Evolutionary conservation across 345 rosid genomes (phyloP), one percentile per base, ranked within the genome.

Genomic region (Geranium rotundifolium): DNA sequence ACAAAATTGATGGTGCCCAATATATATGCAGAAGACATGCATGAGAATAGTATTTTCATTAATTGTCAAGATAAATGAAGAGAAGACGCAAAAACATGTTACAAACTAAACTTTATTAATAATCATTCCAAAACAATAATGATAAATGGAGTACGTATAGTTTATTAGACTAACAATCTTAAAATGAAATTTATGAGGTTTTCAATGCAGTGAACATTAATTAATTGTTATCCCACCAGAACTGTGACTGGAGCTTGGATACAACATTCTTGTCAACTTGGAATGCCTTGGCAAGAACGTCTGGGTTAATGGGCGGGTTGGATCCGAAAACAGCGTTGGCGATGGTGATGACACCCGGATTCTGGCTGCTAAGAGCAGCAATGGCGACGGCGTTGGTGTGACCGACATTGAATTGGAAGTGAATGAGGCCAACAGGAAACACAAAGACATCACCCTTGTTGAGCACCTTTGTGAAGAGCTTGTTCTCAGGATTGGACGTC

Each of bases 361-460:
- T 65, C 50, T 76, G 73, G 58, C 76, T 69, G 61, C 66, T 57
- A 0, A 72, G 50, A 52, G 23, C 57, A 17, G 71, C 66, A 37
- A 71, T 10, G 16, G 76, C 73, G 34, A 72, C 54, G 1, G 69
- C 79, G 4, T 37, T 19, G 1, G 73, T 72, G 4, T 71, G 65
- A 17, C 76, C 71, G 1, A 76, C 17, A 18, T 76, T 72, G 17
- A 72, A 16, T 18, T 72, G 76, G 57, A 76, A 76, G 62, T 76
- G 80, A 61, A 76, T 67, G 15, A 63, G 29, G 12, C 77, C 77
- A 0, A 72, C 56, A 1, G 84, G 84, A 58, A 80, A 80, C 61
- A 80, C 84, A 56, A 80, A 77, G 1, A 77, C 80, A 15, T 80
- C 84, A 60, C n/a, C n/a, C n/a, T n/a, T n/a, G n/a, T n/a, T n/a